These are phyloP conservation scores for Plasmopara viticola DNA, from an alignment of 352 stramenopile genomes.

Conservation along the genomic window DNA sequence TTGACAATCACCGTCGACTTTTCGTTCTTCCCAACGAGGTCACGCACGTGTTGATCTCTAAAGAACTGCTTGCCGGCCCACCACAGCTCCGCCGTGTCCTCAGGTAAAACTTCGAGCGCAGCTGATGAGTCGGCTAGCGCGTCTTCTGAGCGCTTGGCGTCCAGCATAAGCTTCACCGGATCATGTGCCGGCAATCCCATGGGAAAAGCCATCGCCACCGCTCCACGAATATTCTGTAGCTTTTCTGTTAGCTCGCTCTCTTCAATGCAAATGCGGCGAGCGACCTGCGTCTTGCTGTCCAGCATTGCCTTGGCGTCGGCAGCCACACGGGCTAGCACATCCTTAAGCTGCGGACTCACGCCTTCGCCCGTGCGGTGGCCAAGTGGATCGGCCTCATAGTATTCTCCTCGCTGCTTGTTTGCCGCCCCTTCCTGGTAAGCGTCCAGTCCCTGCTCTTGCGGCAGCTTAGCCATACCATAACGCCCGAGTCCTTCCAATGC, in stretches of 20 bases:
- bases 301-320: slow-evolving; percentile 71
- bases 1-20: slow-evolving; percentile 92
- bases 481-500: slow-evolving; percentile 72
- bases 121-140: slow-evolving; percentile 58
- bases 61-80: slow-evolving; percentile 94
- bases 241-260: slow-evolving; percentile 83
- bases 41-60: slow-evolving; percentile 80
- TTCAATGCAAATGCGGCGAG: slow-evolving; percentile 52
- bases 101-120: slow-evolving; percentile 71
- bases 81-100: slow-evolving; percentile 90
- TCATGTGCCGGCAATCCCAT: slow-evolving; percentile 91
- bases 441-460: slow-evolving; percentile 83
- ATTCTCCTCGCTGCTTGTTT: slow-evolving; percentile 56
- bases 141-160: slow-evolving; percentile 53
- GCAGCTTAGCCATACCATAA: slow-evolving; percentile 81
- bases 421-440: slow-evolving; percentile 59
- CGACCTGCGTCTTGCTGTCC: slow-evolving; percentile 60
- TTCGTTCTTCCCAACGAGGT: slow-evolving; percentile 94
- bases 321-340: slow-evolving; percentile 73
- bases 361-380: slow-evolving; percentile 85
- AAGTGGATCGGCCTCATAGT: slow-evolving; percentile 83
- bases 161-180: slow-evolving; percentile 79
- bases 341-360: slow-evolving; percentile 69
- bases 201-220: slow-evolving; percentile 92
- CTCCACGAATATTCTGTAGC: slow-evolving; percentile 87